Evolutionary conservation across 2,329 filamentous ascomycete species (phyloP).

Genomic region (Penicillium hesseltinei): DNA sequence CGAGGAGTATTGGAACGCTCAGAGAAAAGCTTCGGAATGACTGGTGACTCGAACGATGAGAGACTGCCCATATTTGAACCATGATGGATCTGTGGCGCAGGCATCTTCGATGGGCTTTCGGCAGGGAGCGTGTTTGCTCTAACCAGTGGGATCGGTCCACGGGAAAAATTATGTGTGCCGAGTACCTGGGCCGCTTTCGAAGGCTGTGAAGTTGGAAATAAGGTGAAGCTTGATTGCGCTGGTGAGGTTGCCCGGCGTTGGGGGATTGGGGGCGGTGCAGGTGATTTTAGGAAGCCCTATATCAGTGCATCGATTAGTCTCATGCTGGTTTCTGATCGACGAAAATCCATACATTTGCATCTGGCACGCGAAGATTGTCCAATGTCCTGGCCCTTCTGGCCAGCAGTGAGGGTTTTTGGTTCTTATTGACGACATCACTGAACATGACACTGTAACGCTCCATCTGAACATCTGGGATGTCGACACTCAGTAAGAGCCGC

Average conservation of each 20-base stretch:
- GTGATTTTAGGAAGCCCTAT: conserved; percentile 14
- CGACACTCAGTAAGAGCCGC: conserved; percentile 62
- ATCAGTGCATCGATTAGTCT: not conserved
- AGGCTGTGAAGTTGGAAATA: conserved; percentile 38
- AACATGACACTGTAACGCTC: conserved; percentile 97
- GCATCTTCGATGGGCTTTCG: conserved; percentile 19
- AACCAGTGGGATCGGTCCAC: conserved; percentile 26
- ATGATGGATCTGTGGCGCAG: conserved; percentile 5
- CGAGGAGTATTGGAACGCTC: conserved; percentile 13
- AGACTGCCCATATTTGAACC: conserved; percentile 9
- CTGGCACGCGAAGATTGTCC: conserved; percentile 55
- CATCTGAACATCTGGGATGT: conserved; percentile 76
- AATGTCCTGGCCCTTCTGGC: conserved; percentile 39
- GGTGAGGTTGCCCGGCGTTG: conserved; percentile 40
- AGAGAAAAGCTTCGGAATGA: conserved; percentile 11
- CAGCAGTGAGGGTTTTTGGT: conserved; percentile 32
- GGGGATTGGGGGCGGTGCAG: conserved; percentile 19
- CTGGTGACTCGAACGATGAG: conserved; percentile 14
- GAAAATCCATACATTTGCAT: conserved; percentile 39
- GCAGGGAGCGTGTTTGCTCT: conserved; percentile 23
- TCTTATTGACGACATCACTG: conserved; percentile 62
- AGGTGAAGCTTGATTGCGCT: conserved; percentile 35
- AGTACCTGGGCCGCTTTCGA: conserved; percentile 32
- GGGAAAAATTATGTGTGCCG: conserved; percentile 33
- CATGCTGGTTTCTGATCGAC: not conserved